Percentiles rank a stretch among this genome's conserved stretches.
These are phyloP conservation scores for Suhomyces taliae DNA, from an alignment of 1,139 yeast species.

Conservation along the genomic window DNA sequence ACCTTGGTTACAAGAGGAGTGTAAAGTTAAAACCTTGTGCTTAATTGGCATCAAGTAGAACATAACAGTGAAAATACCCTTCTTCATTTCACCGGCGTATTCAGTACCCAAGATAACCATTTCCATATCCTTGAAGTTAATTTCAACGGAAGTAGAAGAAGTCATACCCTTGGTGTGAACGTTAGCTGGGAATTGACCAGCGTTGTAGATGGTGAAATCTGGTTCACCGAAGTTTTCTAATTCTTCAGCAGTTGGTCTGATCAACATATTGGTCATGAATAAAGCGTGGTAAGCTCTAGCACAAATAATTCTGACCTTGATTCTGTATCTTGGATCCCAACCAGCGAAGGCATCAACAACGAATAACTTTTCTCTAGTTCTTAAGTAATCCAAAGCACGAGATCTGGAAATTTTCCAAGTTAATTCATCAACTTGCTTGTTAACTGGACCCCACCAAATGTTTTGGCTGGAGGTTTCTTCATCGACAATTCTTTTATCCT, in stretches of 20 bases:
- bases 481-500: slow-evolving; percentile 96
- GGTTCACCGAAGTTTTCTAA: slow-evolving; percentile 92
- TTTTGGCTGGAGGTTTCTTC: slow-evolving; percentile 81
- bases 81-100: slow-evolving; percentile 99
- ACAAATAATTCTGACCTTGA: slow-evolving; percentile 94
- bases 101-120: slow-evolving; percentile 98
- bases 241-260: slow-evolving; percentile 91
- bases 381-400: slow-evolving; percentile 94
- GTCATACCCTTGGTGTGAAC: slow-evolving; percentile 97
- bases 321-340: slow-evolving; percentile 98
- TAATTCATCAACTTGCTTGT: slow-evolving; percentile 89
- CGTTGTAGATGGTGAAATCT: slow-evolving; percentile 97
- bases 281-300: slow-evolving; percentile 98
- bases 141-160: slow-evolving; percentile 91
- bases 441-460: slow-evolving; percentile 99
- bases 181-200: slow-evolving; percentile 99
- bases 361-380: slow-evolving; percentile 92
- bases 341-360: slow-evolving; percentile 98
- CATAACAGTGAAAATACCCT: slow-evolving; percentile 98
- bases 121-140: slow-evolving; percentile 96
- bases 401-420: slow-evolving; percentile 96
- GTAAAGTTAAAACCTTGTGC: slow-evolving; percentile 88
- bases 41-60: slow-evolving; percentile 97
- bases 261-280: slow-evolving; percentile 97
- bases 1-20: slow-evolving; percentile 95